Evolutionary conservation across 345 rosid genomes (phyloP), one percentile per base, ranked within the genome.

Genomic region (Punica granatum): DNA sequence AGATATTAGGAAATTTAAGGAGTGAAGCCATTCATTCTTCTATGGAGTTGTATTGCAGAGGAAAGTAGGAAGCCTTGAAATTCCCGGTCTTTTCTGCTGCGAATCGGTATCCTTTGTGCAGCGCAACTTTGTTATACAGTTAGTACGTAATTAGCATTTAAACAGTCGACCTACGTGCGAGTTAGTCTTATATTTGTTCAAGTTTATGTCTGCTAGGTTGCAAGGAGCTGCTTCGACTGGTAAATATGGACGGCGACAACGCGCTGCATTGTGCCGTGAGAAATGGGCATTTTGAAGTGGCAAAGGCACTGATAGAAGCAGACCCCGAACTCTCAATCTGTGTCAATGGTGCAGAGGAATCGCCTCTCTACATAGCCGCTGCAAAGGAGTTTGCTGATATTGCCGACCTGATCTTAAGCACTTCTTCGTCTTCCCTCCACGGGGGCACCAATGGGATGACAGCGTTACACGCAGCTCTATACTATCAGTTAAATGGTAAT

Each of bases 401-500:
- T 9, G 75, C 66, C 5, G 8, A 72, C 11, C 48, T 72, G 60
- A 72, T 72, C 0, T 35, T 72, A 0, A 0, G 49, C 35, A 1
- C 60, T 36, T 2, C 65, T 6, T 54, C 44, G 30, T 43, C 66
- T 59, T 59, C 69, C 49, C 23, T 54, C 21, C 44, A 35, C 34
- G 60, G 14, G 33, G 75, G 75, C 36, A 5, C 60, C 34, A 66
- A 72, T 0, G 75, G 75, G 4, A 72, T 60, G 75, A 72, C 75
- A 18, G 75, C 75, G 16, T 62, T 72, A 46, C 75, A 72, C 0
- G 75, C 75, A 13, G 70, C 75, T 34, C 51, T 72, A n/a, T 72
- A 72, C 39, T 72, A 72, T 66, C 75, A 72, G 28, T 35, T 66
- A 23, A 43, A 66, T 60, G 75, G 75, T 72, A 72, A 65, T 44